Evolutionary conservation across 2,329 filamentous ascomycete species (phyloP), one percentile per base, ranked within the genome.

Genomic region (Geosmithia morbida): DNA sequence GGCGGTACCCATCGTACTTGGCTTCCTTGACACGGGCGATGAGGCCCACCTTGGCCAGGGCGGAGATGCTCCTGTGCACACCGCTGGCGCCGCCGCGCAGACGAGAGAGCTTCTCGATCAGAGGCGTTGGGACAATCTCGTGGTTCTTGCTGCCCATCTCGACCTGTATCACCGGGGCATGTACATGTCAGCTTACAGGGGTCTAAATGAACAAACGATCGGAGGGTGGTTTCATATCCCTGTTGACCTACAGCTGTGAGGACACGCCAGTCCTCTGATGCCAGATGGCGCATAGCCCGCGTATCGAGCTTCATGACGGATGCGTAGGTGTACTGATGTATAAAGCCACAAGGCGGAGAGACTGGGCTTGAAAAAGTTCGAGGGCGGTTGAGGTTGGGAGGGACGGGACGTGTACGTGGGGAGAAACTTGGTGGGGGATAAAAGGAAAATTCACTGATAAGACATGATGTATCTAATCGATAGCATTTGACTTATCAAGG

Each of bases 81-180:
- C 86, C 85, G 56, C 75, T 83, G 53, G 78, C 77, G 47, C 84
- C 84, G 49, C 85, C 85, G 48, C 87, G 81, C 39, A 95, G 77
- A 41, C 85, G 84, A 7, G 90, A 81, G 22, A 95, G 75, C 59
- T 87, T 85, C 49, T 83, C 81, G 54, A 98, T 97, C 53, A 97
- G 66, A 3, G 87, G 71, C 14, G 90, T 97, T 7, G 92, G 92
- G 2, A 98, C 90, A 49, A 98, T 76, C 68, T 98, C 92, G 70
- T 98, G 92, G 67, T 97, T 97, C 64, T 87, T 89, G 66, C 85
- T 94, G 59, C 89, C 90, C 66, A 83, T 81, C 65, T 98, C 92
- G 57, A 94, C 86, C 88, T 95, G 64, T 48, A 39, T 33, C 46
- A 33, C 46, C 56, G 56, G 55, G 57, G 55, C 54, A 61, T 65